Conservation (phyloP, 2,329 filamentous ascomycete genomes). For the Cladosporium colombiae region DNA sequence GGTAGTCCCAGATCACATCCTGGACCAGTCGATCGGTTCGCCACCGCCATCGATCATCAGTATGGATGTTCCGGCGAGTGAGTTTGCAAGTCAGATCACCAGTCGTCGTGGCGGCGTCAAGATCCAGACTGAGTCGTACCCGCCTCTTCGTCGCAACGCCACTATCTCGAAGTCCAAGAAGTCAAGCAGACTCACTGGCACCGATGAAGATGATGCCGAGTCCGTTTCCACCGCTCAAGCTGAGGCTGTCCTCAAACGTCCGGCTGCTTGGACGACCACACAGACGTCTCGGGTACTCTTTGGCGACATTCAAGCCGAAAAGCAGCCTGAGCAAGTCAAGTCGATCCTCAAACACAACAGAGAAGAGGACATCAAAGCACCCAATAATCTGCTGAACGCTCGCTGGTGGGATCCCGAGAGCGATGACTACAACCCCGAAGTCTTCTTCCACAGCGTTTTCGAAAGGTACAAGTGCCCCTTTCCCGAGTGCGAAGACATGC, state of each 20-base stretch:
- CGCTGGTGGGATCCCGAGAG: conserved; percentile 48
- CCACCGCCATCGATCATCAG: conserved; percentile 13
- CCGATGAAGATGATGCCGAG: conserved; percentile 15
- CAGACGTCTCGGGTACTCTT: conserved; percentile 37
- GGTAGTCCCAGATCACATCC: neutral
- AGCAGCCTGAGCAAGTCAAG: conserved; percentile 33
- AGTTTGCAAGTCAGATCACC: conserved; percentile 21
- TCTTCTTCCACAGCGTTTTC: conserved; percentile 49
- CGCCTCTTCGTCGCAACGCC: neutral
- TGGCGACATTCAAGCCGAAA: conserved; percentile 36
- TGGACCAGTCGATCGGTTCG: conserved; percentile 14
- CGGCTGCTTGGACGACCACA: conserved; percentile 22
- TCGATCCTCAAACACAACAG: conserved; percentile 28
- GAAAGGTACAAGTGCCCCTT: conserved; percentile 58
- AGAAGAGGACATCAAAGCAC: neutral
- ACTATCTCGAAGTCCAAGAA: neutral
- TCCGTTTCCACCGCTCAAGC: conserved; percentile 13
- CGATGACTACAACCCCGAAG: conserved; percentile 49
- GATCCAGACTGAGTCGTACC: conserved; percentile 19
- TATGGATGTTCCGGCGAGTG: conserved; percentile 4
- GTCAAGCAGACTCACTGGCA: neutral
- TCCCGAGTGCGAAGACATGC: conserved; percentile 46
- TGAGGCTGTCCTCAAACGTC: neutral
- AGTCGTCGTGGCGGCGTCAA: conserved; percentile 24
- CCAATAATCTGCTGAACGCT: conserved; percentile 4